Evolutionary conservation across 345 rosid species (phyloP), one percentile per base, ranked within the genome.

Genomic region (Excoecaria agallocha): DNA sequence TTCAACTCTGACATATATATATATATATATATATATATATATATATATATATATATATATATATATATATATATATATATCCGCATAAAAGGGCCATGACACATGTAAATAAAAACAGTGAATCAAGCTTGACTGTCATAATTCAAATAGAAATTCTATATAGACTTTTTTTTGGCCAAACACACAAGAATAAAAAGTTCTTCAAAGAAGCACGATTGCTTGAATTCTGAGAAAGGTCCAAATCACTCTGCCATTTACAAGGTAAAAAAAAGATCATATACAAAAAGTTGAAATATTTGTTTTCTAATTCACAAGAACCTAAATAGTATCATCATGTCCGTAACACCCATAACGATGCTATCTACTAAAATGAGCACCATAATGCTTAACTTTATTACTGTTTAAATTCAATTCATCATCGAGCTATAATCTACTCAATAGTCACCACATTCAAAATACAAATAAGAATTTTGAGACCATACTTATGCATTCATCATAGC

Each of bases 231-330:
- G 77, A 77, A 76, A 69, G 88, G 74, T 89, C 93, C 51, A 80
- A 75, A 79, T 93, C 98, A 82, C 90, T 89, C 98, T 91, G 90
- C 82, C 80, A 83, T 80, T 64, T 66, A 51, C 46, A 80, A 72
- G 69, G n/a, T n/a, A 71, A 46, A 11, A 81, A 55, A 35, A 5
- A 78, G 49, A 65, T 39, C 61, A 46, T 62, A 76, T 64, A 64
- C 37, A 52, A 46, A 69, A 11, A 17, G 17, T 30, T 60, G 8
- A 52, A 69, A 2, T 35, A 11, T 20, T 54, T 16, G 60, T 43
- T 15, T 55, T 46, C 48, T 55, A 52, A 57, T 22, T 25, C 19
- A 55, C 71, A 68, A 5, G 2, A 24, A 30, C 4, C 41, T 2
- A 68, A 4, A n/a, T 7, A 52, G n/a, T 68, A 2, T 3, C 3